These are phyloP conservation scores for Echinochloa phyllopogon DNA, from an alignment of 176 grass and related monocot genomes.

Conservation along the genomic window DNA sequence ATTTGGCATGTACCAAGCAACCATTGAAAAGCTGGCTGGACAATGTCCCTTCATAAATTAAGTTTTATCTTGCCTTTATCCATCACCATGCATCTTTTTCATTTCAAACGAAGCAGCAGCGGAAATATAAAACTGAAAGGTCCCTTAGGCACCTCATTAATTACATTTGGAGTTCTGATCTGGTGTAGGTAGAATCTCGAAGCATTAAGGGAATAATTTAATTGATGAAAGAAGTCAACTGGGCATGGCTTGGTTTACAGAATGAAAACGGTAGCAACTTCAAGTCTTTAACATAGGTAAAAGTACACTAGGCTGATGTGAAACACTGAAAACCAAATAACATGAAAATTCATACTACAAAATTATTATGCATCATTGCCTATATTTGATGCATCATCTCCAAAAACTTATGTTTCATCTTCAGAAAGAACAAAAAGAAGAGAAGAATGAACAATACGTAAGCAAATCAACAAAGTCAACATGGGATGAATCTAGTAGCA, in stretches of 20 bases:
- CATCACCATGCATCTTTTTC: constrained; percentile 13
- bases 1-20: constrained; percentile 48
- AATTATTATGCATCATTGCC: neutral
- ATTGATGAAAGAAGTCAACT: constrained; percentile 34
- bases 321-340: neutral
- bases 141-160: constrained; percentile 20
- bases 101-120: constrained; percentile 22
- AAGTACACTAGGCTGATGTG: neutral
- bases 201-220: constrained; percentile 10
- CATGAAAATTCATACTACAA: neutral
- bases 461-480: constrained; percentile 22
- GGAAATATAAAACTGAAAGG: constrained; percentile 17
- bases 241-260: constrained; percentile 3
- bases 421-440: constrained; percentile 1
- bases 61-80: constrained; percentile 14
- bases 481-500: constrained; percentile 10
- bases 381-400: neutral
- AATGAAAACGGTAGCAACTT: neutral
- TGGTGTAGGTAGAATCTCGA: constrained; percentile 40
- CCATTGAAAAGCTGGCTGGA: constrained; percentile 19
- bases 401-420: constrained; percentile 4
- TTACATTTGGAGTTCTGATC: constrained; percentile 32
- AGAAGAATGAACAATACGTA: neutral
- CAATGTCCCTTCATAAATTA: constrained; percentile 16
- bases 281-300: neutral